Percentiles rank a stretch among this genome's conserved stretches.
Conservation (phyloP, 1,139 yeast species). For the Spathaspora sp. region DNA sequence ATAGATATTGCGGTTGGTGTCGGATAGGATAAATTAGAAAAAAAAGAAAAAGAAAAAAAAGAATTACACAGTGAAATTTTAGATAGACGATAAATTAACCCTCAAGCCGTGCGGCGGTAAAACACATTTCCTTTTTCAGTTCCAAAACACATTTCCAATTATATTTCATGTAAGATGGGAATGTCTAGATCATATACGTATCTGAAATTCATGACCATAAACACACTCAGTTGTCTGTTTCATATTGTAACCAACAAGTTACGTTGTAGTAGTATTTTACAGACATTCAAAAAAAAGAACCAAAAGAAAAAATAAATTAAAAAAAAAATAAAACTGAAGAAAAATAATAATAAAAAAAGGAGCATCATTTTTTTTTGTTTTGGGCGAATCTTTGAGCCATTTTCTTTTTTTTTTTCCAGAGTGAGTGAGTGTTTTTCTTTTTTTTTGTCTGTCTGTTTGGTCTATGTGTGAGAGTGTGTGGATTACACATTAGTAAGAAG, state of each 20-base stretch:
- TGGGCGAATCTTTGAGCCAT: not conserved
- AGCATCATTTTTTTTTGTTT: constrained; percentile 1
- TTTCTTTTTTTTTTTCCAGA: not conserved
- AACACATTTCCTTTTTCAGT: not conserved
- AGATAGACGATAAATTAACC: not conserved
- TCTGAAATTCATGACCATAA: not conserved
- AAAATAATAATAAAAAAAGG: not conserved
- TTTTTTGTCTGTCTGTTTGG: too few relatives aligned
- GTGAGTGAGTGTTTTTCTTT: not conserved
- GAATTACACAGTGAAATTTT: not conserved
- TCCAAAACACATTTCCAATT: not conserved
- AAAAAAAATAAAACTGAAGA: not conserved
- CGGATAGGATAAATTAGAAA: not conserved
- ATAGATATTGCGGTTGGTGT: not conserved
- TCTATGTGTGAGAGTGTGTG: not conserved
- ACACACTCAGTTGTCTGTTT: not conserved
- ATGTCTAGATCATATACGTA: too few relatives aligned
- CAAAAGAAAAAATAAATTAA: not conserved
- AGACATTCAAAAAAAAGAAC: not conserved
- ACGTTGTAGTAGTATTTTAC: not conserved
- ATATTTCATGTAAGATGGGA: too few relatives aligned
- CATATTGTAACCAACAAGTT: not conserved
- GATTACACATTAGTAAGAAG: not conserved
- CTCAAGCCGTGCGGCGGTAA: not conserved
- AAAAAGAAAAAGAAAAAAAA: too few relatives aligned